Evolutionary conservation across 164 flowering plant genomes (phyloP), one percentile per base, ranked within the genome.

Genomic region (Pachysandra terminalis): DNA sequence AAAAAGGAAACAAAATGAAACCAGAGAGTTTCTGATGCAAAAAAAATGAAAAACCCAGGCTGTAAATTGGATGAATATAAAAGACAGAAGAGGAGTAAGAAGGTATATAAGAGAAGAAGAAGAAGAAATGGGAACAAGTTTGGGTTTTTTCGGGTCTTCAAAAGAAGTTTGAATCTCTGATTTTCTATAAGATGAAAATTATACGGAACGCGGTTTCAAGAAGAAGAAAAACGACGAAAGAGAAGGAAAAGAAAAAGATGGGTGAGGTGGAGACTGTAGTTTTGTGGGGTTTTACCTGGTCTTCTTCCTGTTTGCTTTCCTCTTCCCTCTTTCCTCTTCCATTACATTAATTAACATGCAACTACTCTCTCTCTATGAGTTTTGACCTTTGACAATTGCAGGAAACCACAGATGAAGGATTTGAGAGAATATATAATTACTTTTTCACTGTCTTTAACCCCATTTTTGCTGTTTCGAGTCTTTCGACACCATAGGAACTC

Each of bases 231-330:
- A 64, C 9, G 9, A 51, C 24, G 19, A 1, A 17, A 9, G 24
- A 22, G 16, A 12, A n/a, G n/a, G n/a, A 7, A 32, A 32, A 32
- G 37, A 32, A 32, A 32, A 7, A 32, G 7, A 32, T 32, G 37
- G 37, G 37, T 22, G 19, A 7, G 17, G 17, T 49, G 25, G 14
- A 0, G 19, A 3, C n/a, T 19, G 40, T 27, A 56, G 6, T 28
- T 28, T 22, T 13, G 40, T 27, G 23, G 23, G 26, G 15, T 51
- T 67, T 67, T 67, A 67, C 70, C 60, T 41, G 62, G 70, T 67
- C 70, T 41, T 19, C 56, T 35, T 65, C 35, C 0, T 12, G 40
- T 5, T 32, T 32, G 7, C 55, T 48, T 41, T 57, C 70, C 57
- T 58, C 70, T 55, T 19, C 13, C 3, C 40, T 58, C 53, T 25